Conservation (phyloP, 345 rosid species). For the Brassica juncea region DNA sequence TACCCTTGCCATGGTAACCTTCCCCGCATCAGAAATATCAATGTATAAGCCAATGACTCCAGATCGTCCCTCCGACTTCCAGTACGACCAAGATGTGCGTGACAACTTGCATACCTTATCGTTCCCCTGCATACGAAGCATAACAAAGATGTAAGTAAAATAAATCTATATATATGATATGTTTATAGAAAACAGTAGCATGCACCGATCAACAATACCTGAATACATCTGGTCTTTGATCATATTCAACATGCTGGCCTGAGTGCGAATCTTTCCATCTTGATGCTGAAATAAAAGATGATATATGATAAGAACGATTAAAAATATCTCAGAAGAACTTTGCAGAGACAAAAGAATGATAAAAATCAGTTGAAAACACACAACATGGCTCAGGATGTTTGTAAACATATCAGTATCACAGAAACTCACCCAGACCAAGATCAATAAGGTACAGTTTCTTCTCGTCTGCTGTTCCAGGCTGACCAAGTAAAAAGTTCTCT, state of each 20-base stretch:
- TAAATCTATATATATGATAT: neutral
- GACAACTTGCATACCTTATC: conserved; percentile 91
- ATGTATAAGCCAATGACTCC: conserved; percentile 91
- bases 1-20: conserved; percentile 98
- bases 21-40: conserved; percentile 86
- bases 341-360: conserved; percentile 7
- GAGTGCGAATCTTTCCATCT: conserved; percentile 81
- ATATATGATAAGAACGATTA: neutral
- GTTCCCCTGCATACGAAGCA: conserved; percentile 69
- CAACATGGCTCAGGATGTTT: neutral
- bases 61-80: conserved; percentile 95
- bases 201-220: conserved; percentile 47
- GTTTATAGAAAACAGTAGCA: conserved; percentile 7
- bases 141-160: conserved; percentile 12
- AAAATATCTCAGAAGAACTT: neutral
- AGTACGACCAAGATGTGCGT: conserved; percentile 94
- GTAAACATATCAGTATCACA: neutral
- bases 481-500: conserved; percentile 89
- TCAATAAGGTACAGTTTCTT: conserved; percentile 87
- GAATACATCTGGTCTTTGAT: conserved; percentile 95
- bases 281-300: conserved; percentile 57
- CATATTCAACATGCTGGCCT: conserved; percentile 86
- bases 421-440: conserved; percentile 80
- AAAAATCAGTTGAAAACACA: conserved; percentile 9
- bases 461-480: conserved; percentile 76